phyloP scores from a whole-genome alignment of 345 rosid species.

The Citrus glauca region DNA sequence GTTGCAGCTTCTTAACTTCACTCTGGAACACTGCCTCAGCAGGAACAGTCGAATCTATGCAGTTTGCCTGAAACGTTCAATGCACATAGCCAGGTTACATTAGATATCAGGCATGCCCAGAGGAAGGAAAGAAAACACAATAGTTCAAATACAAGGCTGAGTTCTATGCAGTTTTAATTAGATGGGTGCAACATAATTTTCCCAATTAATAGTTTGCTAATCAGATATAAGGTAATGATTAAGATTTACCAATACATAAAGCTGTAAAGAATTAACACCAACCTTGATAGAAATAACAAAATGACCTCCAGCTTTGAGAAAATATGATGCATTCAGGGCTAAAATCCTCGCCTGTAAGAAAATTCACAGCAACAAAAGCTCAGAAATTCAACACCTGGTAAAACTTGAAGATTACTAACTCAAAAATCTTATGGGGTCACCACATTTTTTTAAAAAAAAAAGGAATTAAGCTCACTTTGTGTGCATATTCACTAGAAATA shows the following conservation, averaged over 20 bases:
- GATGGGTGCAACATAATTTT: no score
- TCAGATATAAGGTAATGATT: background rate
- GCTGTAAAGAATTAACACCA: constrained; percentile 9
- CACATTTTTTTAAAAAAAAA: background rate
- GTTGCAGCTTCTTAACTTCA: constrained; percentile 84
- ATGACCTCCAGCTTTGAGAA: constrained; percentile 91
- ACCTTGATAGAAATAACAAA: constrained; percentile 99
- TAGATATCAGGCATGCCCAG: no score
- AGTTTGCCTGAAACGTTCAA: constrained; percentile 61
- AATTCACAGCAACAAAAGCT: background rate
- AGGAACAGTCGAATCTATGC: constrained; percentile 85
- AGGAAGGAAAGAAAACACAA: background rate
- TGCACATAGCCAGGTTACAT: background rate
- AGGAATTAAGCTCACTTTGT: background rate
- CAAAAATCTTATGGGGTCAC: background rate
- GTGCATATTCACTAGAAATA: background rate
- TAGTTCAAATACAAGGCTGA: no score
- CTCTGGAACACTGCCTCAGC: constrained; percentile 80
- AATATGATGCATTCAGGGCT: constrained; percentile 80
- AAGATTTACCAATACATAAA: background rate
- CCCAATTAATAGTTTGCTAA: no score
- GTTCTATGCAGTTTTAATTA: no score
- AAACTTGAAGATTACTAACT: background rate
- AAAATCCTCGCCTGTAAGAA: constrained; percentile 79
- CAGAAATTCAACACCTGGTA: background rate